These are phyloP conservation scores for Coemansia sp. DNA, from an alignment of 192 early-diverging fungal species.

Conservation along the genomic window DNA sequence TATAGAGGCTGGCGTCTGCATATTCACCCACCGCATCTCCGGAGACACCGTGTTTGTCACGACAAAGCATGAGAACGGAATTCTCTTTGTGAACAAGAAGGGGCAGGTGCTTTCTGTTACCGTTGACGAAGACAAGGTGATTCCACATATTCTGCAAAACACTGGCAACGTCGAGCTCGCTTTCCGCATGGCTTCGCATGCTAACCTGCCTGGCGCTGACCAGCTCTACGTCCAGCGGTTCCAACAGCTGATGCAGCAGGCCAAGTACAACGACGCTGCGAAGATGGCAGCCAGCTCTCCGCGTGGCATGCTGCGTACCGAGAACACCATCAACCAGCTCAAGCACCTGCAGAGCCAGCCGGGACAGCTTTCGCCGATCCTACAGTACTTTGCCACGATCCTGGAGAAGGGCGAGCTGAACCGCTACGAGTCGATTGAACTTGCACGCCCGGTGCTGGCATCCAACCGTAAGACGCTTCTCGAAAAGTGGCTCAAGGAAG, in stretches of 20 bases:
- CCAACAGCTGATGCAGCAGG: constrained; percentile 75
- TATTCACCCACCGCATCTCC: constrained; percentile 97
- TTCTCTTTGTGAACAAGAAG: constrained; percentile 95
- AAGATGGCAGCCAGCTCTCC: constrained; percentile 96
- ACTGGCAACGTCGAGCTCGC: constrained; percentile 89
- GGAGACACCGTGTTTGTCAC: constrained; percentile 99
- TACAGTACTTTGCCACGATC: constrained; percentile 97
- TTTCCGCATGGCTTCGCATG: constrained; percentile 83
- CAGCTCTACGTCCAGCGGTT: constrained; percentile 90
- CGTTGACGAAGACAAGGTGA: constrained; percentile 85
- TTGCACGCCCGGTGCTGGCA: constrained; percentile 85
- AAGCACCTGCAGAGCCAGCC: constrained; percentile 73
- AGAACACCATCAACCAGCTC: constrained; percentile 92
- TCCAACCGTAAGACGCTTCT: constrained; percentile 90
- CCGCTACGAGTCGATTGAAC: constrained; percentile 91
- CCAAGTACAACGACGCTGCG: constrained; percentile 84
- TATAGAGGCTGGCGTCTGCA: constrained; percentile 88
- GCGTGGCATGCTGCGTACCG: constrained; percentile 91
- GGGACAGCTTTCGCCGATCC: constrained; percentile 86
- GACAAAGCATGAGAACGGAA: constrained; percentile 85
- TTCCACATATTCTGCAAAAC: constrained; percentile 85
- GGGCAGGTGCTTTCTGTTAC: constrained; percentile 94
- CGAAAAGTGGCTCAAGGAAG: constrained; percentile 99
- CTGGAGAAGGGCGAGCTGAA: constrained; percentile 94
- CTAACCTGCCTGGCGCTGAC: constrained; percentile 90